A percentile compares a stretch with the other conserved stretches of the same genome.
Evolutionary conservation across 2,329 filamentous ascomycete genomes (phyloP).

Genomic region (Penicillium polonicum): DNA sequence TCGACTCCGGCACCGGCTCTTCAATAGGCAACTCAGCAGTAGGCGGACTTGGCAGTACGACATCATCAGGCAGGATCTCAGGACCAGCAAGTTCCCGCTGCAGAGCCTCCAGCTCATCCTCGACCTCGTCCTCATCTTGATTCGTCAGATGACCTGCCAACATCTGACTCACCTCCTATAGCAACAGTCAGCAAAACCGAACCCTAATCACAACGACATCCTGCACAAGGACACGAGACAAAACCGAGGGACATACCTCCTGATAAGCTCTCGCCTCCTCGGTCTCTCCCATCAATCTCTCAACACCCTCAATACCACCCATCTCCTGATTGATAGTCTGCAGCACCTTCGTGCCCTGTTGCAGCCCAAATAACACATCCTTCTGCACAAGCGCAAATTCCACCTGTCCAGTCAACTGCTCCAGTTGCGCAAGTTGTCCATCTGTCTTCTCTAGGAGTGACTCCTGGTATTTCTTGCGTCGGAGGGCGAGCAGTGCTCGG

Average conservation of each 20-base stretch:
- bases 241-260: constrained; percentile 55
- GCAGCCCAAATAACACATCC: constrained; percentile 87
- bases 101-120: constrained; percentile 85
- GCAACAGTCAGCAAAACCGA: constrained; percentile 10
- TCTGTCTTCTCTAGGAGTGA: constrained; percentile 85
- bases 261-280: constrained; percentile 91
- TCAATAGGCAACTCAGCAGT: constrained; percentile 13
- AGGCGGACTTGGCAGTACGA: constrained; percentile 30
- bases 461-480: constrained; percentile 96
- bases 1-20: constrained; percentile 27
- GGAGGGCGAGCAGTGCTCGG: constrained; percentile 80
- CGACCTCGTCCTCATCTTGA: constrained; percentile 95
- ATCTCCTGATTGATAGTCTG: constrained; percentile 93
- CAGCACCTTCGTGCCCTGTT: constrained; percentile 86
- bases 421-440: constrained; percentile 86
- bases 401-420: constrained; percentile 81
- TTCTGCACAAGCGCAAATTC: constrained; percentile 97
- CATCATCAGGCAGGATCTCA: constrained; percentile 40
- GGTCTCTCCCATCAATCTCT: constrained; percentile 91
- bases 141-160: constrained; percentile 84
- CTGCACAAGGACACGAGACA: not conserved
- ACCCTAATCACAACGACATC: not conserved
- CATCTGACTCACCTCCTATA: constrained; percentile 87
- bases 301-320: constrained; percentile 89
- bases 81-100: constrained; percentile 59